phyloP scores from a whole-genome alignment of 2,329 filamentous ascomycete genomes.

The Verticillium longisporum region DNA sequence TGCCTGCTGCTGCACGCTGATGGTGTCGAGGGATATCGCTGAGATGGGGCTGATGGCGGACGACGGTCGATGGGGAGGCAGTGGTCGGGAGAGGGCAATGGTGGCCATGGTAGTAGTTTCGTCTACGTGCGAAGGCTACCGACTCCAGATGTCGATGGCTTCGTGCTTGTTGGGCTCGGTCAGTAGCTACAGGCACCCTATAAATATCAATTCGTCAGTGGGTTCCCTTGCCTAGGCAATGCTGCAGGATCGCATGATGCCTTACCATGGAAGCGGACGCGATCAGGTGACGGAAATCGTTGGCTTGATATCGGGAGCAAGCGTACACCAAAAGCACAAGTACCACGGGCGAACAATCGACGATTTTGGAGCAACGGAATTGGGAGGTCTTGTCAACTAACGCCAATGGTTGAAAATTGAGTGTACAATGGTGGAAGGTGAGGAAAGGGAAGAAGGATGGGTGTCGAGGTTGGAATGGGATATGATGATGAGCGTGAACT shows the following conservation, averaged over 20 bases:
- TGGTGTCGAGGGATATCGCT: constrained; percentile 26
- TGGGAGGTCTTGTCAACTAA: too few relatives aligned
- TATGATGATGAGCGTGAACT: neutral
- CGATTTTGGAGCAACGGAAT: too few relatives aligned
- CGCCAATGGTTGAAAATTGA: too few relatives aligned
- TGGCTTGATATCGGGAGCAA: too few relatives aligned
- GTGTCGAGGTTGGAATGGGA: neutral
- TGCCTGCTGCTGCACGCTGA: constrained; percentile 23
- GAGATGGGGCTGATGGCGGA: constrained; percentile 26
- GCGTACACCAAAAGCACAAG: too few relatives aligned
- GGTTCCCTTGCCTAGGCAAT: neutral
- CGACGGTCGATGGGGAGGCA: constrained; percentile 36
- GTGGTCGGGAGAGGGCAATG: constrained; percentile 43
- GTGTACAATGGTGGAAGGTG: neutral
- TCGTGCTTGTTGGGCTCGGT: neutral
- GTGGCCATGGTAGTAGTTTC: constrained; percentile 38
- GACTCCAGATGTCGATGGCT: neutral
- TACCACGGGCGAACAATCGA: too few relatives aligned
- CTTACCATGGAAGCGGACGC: too few relatives aligned
- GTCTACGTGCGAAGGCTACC: neutral
- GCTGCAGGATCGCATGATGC: neutral
- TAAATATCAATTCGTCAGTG: neutral
- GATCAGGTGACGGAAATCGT: too few relatives aligned
- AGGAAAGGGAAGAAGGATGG: neutral
- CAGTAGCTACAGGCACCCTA: neutral